Evolutionary conservation across 2,329 filamentous ascomycete species (phyloP).

Genomic region (Colletotrichum endophyticum): DNA sequence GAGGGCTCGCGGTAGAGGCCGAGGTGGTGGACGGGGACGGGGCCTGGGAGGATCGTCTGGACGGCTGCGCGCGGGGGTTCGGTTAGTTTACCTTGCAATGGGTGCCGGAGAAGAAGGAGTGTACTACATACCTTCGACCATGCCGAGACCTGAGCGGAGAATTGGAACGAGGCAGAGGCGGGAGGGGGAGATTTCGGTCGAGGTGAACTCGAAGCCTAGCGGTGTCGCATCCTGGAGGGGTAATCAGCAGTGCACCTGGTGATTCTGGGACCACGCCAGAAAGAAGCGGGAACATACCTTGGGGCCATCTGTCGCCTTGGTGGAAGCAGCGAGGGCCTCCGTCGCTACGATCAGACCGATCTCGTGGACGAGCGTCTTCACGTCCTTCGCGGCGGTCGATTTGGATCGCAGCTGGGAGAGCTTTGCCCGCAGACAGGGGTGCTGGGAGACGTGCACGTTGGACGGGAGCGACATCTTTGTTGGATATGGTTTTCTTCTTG

Average conservation of each 20-base stretch:
- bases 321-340: slow-evolving; percentile 74
- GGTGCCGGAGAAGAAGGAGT: neutral
- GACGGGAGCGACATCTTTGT: slow-evolving; percentile 50
- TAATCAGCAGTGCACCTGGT: neutral
- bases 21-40: slow-evolving; percentile 89
- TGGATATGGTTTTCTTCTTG: neutral
- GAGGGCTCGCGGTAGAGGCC: slow-evolving; percentile 91
- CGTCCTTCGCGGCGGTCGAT: slow-evolving; percentile 73
- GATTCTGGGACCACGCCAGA: neutral
- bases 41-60: slow-evolving; percentile 78
- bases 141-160: slow-evolving; percentile 87
- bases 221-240: slow-evolving; percentile 72
- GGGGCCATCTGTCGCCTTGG: slow-evolving; percentile 63
- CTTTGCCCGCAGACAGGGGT: slow-evolving; percentile 88
- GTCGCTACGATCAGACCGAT: slow-evolving; percentile 82
- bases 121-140: slow-evolving; percentile 74
- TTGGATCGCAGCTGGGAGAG: slow-evolving; percentile 86
- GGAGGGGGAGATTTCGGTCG: slow-evolving; percentile 65
- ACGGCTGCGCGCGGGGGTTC: slow-evolving; percentile 59
- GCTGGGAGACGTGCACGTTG: slow-evolving; percentile 79
- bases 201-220: slow-evolving; percentile 77
- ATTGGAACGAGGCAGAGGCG: slow-evolving; percentile 87
- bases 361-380: slow-evolving; percentile 83
- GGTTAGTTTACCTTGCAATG: slow-evolving; percentile 7
- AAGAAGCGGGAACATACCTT: slow-evolving; percentile 53